A percentile compares a stretch with the other conserved stretches of the same genome.
Evolutionary conservation across 306 rosid genomes (phyloP).

Genomic region (Malus sieversii): DNA sequence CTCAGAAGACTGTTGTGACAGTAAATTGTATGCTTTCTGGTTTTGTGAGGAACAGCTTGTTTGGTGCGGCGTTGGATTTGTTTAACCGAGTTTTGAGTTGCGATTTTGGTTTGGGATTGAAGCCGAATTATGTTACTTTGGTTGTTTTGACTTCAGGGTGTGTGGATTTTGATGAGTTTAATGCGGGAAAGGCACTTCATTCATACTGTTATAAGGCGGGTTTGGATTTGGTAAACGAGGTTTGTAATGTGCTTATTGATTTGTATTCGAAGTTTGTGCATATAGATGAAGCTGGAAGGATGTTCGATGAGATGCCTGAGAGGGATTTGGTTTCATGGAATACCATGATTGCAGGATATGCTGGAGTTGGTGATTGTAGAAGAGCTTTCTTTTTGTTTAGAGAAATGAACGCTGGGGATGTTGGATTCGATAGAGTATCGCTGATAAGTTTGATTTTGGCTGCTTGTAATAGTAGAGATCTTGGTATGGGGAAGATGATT

Average conservation of each 20-base stretch:
- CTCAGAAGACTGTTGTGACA: conserved; percentile 4
- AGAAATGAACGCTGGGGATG: conserved; percentile 2
- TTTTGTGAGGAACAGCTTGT: neutral
- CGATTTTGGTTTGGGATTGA: conserved; percentile 6
- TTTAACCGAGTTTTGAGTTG: conserved; percentile 2
- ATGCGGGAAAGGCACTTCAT: conserved; percentile 12
- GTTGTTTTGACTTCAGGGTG: conserved; percentile 16
- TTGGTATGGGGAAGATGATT: conserved; percentile 9
- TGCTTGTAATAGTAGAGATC: conserved; percentile 5
- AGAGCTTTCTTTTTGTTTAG: conserved; percentile 12
- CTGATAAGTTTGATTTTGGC: conserved; percentile 11
- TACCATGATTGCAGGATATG: conserved; percentile 14
- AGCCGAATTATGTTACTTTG: conserved; percentile 18
- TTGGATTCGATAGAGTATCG: conserved; percentile 14
- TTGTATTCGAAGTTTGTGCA: conserved; percentile 14
- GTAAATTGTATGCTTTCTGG: conserved; percentile 17
- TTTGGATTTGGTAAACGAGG: conserved; percentile 6
- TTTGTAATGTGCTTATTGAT: conserved; percentile 9
- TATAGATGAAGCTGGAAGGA: neutral
- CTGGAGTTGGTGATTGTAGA: conserved; percentile 8
- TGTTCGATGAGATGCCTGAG: conserved; percentile 18
- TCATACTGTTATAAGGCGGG: conserved; percentile 9
- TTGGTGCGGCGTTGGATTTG: conserved; percentile 6
- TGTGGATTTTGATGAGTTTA: conserved; percentile 2
- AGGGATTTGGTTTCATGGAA: conserved; percentile 20